Conservation (phyloP, 2,329 filamentous ascomycete genomes). For the Ophiostoma tasmaniense region DNA sequence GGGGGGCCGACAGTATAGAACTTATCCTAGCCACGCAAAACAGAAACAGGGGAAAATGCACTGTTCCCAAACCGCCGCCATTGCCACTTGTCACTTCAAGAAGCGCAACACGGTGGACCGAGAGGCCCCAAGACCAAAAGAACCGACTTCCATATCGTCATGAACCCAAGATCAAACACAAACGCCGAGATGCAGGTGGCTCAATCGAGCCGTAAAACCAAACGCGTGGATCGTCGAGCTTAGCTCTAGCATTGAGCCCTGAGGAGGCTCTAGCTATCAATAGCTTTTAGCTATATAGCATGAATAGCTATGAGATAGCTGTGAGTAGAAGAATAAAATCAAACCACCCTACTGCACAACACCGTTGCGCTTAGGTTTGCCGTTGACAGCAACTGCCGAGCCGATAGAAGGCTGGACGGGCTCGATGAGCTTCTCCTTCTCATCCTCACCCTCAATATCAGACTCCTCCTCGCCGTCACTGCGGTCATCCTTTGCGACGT, state of each 20-base stretch:
- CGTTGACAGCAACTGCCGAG: conserved; percentile 21
- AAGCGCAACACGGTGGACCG: not conserved
- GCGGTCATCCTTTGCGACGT: conserved; percentile 59
- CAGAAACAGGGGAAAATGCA: not conserved
- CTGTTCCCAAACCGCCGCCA: not conserved
- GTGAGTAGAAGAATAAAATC: not conserved
- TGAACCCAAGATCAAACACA: conserved; percentile 9
- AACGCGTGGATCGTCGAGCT: not conserved
- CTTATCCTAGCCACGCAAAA: not conserved
- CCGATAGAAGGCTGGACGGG: not conserved
- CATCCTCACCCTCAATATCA: conserved; percentile 55
- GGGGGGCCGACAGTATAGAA: not conserved
- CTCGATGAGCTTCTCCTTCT: not conserved
- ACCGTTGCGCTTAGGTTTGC: conserved; percentile 16
- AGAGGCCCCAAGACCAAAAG: not conserved
- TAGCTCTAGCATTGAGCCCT: not conserved
- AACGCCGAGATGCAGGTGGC: conserved; percentile 16
- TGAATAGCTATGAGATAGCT: not conserved
- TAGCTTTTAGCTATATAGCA: not conserved
- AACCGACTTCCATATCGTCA: conserved; percentile 8
- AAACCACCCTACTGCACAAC: conserved; percentile 1
- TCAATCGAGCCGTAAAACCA: not conserved
- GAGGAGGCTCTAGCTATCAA: not conserved
- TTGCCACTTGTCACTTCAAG: not conserved
- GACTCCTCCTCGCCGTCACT: conserved; percentile 58